These are phyloP conservation scores for Nitzschia sp. DNA, from an alignment of 108 stramenopile genomes.

Conservation along the genomic window DNA sequence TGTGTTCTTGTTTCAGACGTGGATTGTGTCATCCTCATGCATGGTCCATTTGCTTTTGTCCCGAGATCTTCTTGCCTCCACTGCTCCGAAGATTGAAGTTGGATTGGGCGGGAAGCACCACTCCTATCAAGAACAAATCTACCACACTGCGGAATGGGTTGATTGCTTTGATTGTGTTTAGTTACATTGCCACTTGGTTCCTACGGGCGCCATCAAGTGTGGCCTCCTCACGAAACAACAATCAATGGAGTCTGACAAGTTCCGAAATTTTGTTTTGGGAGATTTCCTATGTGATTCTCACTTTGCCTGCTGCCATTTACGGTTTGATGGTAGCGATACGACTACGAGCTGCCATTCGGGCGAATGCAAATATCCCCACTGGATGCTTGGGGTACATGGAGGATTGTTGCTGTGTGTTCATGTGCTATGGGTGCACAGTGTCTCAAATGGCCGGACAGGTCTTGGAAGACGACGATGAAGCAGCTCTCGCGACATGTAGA, in stretches of 20 bases:
- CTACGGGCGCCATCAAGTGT: conserved; percentile 5
- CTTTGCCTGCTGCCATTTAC: conserved; percentile 12
- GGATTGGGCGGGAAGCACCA: conserved; percentile 37
- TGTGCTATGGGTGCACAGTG: conserved; percentile 19
- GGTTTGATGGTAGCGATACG: conserved; percentile 12
- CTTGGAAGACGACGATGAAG: conserved; percentile 10
- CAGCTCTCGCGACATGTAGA: neutral
- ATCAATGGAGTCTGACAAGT: neutral
- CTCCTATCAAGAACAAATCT: neutral
- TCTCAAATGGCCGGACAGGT: conserved; percentile 18
- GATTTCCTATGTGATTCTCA: conserved; percentile 5
- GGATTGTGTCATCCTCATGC: conserved; percentile 47
- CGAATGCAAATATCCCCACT: conserved; percentile 9
- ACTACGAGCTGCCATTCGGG: conserved; percentile 16
- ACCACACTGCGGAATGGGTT: neutral
- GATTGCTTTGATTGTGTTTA: neutral
- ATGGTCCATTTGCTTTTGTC: conserved; percentile 36
- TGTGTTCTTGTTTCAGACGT: conserved; percentile 34
- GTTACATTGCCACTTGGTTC: neutral
- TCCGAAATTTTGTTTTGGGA: neutral
- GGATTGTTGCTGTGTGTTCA: conserved; percentile 16
- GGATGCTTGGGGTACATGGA: conserved; percentile 11
- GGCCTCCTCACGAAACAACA: neutral
- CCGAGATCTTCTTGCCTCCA: conserved; percentile 48
- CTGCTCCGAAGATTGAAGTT: conserved; percentile 51